These are phyloP conservation scores for Podospora appendiculata DNA, from an alignment of 495 filamentous ascomycete species.

Conservation along the genomic window DNA sequence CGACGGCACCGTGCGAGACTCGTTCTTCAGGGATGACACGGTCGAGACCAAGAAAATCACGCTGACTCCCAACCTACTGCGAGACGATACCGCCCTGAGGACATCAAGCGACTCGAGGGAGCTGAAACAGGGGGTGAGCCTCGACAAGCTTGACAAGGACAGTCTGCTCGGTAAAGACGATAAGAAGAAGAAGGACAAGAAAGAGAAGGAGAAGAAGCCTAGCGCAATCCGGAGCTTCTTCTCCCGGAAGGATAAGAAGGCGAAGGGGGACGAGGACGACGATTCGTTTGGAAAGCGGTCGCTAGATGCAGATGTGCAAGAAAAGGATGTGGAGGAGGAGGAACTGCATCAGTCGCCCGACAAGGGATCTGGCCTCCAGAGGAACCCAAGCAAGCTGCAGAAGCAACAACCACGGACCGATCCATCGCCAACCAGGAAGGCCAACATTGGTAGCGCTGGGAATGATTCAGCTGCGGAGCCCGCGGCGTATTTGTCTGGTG, in stretches of 20 bases:
- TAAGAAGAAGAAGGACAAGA: constrained; percentile 63
- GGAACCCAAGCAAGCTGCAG: constrained; percentile 66
- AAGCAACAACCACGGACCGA: constrained; percentile 53
- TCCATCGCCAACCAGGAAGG: constrained; percentile 43
- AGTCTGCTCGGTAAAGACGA: constrained; percentile 36
- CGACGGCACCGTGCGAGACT: constrained; percentile 81
- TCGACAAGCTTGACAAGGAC: constrained; percentile 52
- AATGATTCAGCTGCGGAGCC: constrained; percentile 21
- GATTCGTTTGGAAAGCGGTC: constrained; percentile 60
- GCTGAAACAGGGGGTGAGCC: constrained; percentile 37
- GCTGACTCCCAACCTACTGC: constrained; percentile 86
- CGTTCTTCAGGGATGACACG: constrained; percentile 94
- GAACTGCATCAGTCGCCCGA: constrained; percentile 30
- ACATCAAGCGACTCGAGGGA: constrained; percentile 60
- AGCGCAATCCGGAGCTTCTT: constrained; percentile 92
- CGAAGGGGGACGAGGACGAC: constrained; percentile 59
- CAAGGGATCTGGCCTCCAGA: constrained; percentile 34
- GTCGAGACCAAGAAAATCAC: constrained; percentile 96
- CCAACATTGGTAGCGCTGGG: constrained; percentile 12
- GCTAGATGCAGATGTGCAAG: constrained; percentile 32
- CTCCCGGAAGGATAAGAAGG: constrained; percentile 89
- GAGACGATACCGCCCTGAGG: constrained; percentile 65
- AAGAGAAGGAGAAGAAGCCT: constrained; percentile 84
- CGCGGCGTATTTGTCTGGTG: constrained; percentile 27
- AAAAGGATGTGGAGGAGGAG: constrained; percentile 38